phyloP scores from a whole-genome alignment of 345 rosid genomes.

The Sisymbrium irio region DNA sequence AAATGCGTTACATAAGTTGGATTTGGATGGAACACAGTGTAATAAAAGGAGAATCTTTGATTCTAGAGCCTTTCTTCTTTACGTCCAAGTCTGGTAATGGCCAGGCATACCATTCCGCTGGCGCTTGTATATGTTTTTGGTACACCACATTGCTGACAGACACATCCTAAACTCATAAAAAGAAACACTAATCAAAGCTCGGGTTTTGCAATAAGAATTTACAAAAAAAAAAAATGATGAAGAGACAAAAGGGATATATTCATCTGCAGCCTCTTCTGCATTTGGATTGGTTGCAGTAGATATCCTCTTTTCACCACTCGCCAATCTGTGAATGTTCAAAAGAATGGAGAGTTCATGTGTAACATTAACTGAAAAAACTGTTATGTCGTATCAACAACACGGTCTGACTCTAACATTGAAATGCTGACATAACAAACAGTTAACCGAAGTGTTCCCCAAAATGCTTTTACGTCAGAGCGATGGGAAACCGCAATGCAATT shows the following conservation, averaged over 20 bases:
- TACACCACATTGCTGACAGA: slow-evolving; percentile 79
- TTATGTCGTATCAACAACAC: too few relatives aligned
- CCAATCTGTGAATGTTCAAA: too few relatives aligned
- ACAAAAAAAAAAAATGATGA: not conserved
- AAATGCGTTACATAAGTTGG: not conserved
- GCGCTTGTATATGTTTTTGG: slow-evolving; percentile 82
- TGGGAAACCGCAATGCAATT: too few relatives aligned
- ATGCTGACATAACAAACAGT: too few relatives aligned
- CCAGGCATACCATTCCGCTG: slow-evolving; percentile 85
- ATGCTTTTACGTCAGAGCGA: too few relatives aligned
- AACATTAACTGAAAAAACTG: too few relatives aligned
- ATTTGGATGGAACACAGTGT: too few relatives aligned
- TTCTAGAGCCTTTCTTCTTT: slow-evolving; percentile 72
- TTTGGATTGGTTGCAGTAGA: slow-evolving; percentile 76
- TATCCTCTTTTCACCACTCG: slow-evolving; percentile 54
- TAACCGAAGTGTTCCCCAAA: too few relatives aligned
- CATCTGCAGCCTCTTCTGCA: slow-evolving; percentile 89
- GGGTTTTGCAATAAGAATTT: not conserved
- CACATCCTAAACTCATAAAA: slow-evolving; percentile 58
- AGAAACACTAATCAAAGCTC: not conserved
- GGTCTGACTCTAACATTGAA: too few relatives aligned
- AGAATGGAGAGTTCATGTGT: too few relatives aligned
- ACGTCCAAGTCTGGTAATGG: slow-evolving; percentile 53
- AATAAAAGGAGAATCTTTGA: slow-evolving; percentile 48
- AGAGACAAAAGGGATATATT: not conserved